Base-by-base conservation (phyloP, 345 rosid genomes). In the Luvunga scandens region DNA sequence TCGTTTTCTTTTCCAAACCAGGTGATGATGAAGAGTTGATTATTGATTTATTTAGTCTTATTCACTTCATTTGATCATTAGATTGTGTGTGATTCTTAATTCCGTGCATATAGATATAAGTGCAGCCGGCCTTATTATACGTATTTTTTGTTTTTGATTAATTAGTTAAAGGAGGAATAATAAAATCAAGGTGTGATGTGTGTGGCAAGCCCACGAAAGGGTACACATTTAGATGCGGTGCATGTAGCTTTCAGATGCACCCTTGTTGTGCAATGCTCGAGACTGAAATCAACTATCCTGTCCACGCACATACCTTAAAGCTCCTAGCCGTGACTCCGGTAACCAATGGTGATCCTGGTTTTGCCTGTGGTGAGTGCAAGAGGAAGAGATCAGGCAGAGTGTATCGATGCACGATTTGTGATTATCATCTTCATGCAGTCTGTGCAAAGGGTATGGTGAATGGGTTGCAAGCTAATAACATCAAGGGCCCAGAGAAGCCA, bases 221-320 rank as follows among this genome's bases (percentile, higher is more conserved):
- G 33, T 91, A 87, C 82, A 79, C 73, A 16, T 95, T 90, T 83
- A 78, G 86, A 80, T 95, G 99, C 90, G 83, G 76, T 57, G 85
- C 88, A 33, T 93, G 99, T 61, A 80, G 80, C 63, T 89, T 89
- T 80, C 96, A 89, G 68, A 92, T 95, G 91, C 97, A 95, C 85
- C 98, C 99, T 5, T 85, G 97, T 78, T 95, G 99, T 48, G 89
- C 93, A 14, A 91, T 81, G 92, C 86, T 95, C 61, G 78, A 92
- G 22, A 84, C 85, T n/a, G 82, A 88, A 8, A 80, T 92, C 56
- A 75, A 84, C 27, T 79, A 85, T 34, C 66, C 93, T 24, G 77
- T 82, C 38, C 98, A 93, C 76, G 88, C 88, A 13, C 92, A 95
- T 79, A 77, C 84, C 2, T 91, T 95, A 21, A 87, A 68, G 30